Evolutionary conservation across 169 alveolate species (phyloP).

Genomic region (Babesia ovis): DNA sequence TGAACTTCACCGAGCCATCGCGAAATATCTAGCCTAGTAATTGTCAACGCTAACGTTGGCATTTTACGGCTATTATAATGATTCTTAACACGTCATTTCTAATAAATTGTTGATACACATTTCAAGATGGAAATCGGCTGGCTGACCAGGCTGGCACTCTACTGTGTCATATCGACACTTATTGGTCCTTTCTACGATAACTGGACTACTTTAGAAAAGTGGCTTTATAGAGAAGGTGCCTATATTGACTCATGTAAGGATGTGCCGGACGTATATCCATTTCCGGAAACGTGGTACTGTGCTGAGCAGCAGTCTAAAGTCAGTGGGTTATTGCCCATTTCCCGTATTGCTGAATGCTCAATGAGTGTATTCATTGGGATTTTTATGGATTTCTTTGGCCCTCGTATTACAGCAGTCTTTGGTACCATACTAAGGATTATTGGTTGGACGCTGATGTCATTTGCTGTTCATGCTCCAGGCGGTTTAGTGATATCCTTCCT

Average conservation of each 20-base stretch:
- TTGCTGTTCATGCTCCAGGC: conserved; percentile 16
- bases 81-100: background rate
- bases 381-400: conserved; percentile 55
- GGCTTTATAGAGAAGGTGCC: conserved; percentile 37
- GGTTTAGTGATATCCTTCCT: conserved; percentile 29
- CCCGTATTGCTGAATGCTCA: conserved; percentile 37
- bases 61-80: background rate
- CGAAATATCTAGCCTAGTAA: background rate
- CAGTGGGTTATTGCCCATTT: conserved; percentile 32
- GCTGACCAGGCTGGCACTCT: conserved; percentile 18
- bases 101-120: background rate
- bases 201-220: conserved; percentile 62
- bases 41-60: background rate
- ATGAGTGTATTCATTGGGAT: conserved; percentile 45
- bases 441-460: conserved; percentile 53
- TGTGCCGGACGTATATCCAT: background rate
- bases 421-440: conserved; percentile 37
- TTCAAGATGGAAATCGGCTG: conserved; percentile 29
- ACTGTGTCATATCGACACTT: conserved; percentile 35
- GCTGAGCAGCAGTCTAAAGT: conserved; percentile 45
- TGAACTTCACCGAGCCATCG: background rate
- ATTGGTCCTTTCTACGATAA: conserved; percentile 66
- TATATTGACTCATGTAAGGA: conserved; percentile 19
- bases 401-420: conserved; percentile 25
- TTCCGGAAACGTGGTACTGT: conserved; percentile 37